Conservation (phyloP, 352 stramenopile genomes). For the Phytophthora syringae region DNA sequence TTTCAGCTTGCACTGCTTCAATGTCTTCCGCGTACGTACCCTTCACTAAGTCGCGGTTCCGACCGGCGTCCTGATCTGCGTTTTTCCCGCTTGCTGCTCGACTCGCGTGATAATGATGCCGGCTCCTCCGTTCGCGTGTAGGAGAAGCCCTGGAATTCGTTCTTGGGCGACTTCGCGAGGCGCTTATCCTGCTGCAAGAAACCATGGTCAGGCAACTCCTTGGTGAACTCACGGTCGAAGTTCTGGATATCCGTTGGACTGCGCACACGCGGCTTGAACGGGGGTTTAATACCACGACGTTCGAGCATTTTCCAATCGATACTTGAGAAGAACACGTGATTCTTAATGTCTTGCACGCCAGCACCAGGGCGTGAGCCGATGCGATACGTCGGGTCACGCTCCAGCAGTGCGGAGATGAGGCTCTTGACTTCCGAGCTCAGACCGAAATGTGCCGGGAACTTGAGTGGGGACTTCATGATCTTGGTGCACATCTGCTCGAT, state of each 20-base stretch:
- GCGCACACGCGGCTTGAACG: constrained; percentile 86
- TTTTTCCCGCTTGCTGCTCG: constrained; percentile 42
- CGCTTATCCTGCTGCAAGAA: constrained; percentile 84
- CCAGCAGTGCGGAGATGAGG: constrained; percentile 78
- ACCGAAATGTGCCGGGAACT: constrained; percentile 86
- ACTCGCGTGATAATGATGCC: constrained; percentile 23
- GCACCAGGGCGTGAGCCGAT: constrained; percentile 73
- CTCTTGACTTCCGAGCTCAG: constrained; percentile 79
- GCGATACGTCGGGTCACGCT: constrained; percentile 73
- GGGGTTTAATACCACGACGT: constrained; percentile 74
- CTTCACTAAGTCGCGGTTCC: constrained; percentile 38
- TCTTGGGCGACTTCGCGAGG: constrained; percentile 75
- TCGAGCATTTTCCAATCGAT: constrained; percentile 84
- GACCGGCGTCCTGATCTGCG: constrained; percentile 37
- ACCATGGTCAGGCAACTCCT: constrained; percentile 77
- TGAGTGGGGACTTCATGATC: constrained; percentile 90
- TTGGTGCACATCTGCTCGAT: constrained; percentile 92
- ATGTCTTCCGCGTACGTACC: constrained; percentile 46
- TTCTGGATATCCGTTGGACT: constrained; percentile 88
- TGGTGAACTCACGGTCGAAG: constrained; percentile 90
- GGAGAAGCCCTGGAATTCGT: constrained; percentile 89
- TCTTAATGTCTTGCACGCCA: constrained; percentile 78
- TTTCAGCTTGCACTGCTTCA: constrained; percentile 32
- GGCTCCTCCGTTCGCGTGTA: constrained; percentile 58
- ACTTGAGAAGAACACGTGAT: constrained; percentile 80